Conservation (phyloP, 345 rosid species). For the Nasturtium officinale region DNA sequence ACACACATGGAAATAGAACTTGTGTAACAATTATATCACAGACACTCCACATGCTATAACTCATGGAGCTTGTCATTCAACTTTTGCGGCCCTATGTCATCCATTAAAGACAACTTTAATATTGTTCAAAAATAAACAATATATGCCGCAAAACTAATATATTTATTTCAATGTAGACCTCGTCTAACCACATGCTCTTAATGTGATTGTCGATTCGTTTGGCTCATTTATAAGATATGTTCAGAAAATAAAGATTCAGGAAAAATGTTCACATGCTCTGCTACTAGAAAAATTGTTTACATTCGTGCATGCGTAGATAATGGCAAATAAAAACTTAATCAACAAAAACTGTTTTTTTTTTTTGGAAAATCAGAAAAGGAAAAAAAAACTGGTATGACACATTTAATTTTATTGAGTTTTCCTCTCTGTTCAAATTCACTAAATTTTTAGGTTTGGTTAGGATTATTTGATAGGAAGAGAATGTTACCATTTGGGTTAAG, state of each 20-base stretch:
- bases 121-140: slow-evolving; percentile 29
- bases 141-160: slow-evolving; percentile 20
- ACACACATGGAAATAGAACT: slow-evolving; percentile 32
- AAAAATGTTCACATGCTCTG: slow-evolving; percentile 12
- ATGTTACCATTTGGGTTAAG: background rate
- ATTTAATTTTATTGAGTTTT: background rate
- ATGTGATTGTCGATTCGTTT: slow-evolving; percentile 30
- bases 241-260: background rate
- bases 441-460: background rate
- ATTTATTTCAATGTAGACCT: slow-evolving; percentile 34
- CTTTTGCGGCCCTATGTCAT: slow-evolving; percentile 41
- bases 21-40: slow-evolving; percentile 31
- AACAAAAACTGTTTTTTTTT: too few relatives aligned
- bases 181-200: slow-evolving; percentile 37
- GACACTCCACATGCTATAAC: slow-evolving; percentile 42
- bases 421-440: background rate
- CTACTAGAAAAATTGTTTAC: background rate
- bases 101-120: slow-evolving; percentile 27
- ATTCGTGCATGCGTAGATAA: slow-evolving; percentile 32
- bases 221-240: slow-evolving; percentile 33
- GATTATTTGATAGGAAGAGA: background rate
- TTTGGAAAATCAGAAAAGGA: too few relatives aligned
- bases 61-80: slow-evolving; percentile 35
- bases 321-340: slow-evolving; percentile 19
- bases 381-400: too few relatives aligned